These are phyloP conservation scores for Glaciozyma martinii DNA, from an alignment of 768 basidiomycete species.

Conservation along the genomic window DNA sequence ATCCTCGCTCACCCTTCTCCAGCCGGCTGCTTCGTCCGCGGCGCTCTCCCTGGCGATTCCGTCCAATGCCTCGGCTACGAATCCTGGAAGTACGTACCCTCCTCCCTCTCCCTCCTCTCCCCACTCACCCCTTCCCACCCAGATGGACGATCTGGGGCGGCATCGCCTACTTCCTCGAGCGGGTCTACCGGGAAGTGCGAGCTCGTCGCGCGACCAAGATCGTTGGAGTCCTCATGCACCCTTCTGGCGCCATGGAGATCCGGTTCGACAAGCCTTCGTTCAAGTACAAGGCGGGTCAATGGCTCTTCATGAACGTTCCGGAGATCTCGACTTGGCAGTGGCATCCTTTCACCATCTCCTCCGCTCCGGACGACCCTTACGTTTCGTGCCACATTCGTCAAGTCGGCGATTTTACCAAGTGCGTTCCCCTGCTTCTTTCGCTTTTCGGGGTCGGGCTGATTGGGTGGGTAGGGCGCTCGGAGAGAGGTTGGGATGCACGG, in stretches of 20 bases:
- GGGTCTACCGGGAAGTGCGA: conserved; percentile 70
- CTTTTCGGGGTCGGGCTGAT: conserved; percentile 19
- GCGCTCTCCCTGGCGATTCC: conserved; percentile 27
- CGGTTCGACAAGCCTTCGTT: conserved; percentile 85
- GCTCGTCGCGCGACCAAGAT: conserved; percentile 67
- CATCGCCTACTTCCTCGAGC: conserved; percentile 78
- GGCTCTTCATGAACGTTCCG: conserved; percentile 82
- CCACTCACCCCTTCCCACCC: no score
- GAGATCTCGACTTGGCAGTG: conserved; percentile 76
- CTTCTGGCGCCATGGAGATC: conserved; percentile 85
- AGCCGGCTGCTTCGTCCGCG: conserved; percentile 90
- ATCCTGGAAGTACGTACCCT: conserved; percentile 50
- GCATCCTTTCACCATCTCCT: conserved; percentile 64
- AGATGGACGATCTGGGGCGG: conserved; percentile 81
- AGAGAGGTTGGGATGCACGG: conserved; percentile 58
- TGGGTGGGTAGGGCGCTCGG: conserved; percentile 56
- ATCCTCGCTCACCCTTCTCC: background rate
- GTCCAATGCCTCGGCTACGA: conserved; percentile 69
- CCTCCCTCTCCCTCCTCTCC: no score
- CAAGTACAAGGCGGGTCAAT: conserved; percentile 83
- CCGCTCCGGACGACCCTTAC: conserved; percentile 83
- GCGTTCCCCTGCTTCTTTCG: background rate
- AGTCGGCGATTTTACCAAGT: conserved; percentile 71
- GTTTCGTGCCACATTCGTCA: conserved; percentile 87
- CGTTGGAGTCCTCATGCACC: conserved; percentile 79